Conservation (phyloP, 1,284 basidiomycete species). For the Sporisorium exsertum region DNA sequence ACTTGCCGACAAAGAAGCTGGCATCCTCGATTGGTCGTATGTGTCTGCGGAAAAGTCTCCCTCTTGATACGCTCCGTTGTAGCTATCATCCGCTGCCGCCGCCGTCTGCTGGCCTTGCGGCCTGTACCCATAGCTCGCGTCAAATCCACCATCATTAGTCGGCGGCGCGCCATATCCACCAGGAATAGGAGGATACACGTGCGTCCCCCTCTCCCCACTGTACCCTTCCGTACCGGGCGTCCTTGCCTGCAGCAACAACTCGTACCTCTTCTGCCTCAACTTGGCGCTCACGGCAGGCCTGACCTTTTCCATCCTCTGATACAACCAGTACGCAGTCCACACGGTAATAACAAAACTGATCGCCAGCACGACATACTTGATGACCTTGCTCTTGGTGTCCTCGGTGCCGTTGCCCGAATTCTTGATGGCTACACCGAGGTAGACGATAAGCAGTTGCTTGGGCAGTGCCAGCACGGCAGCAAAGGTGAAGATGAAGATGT, state of each 20-base stretch:
- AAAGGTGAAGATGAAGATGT: constrained; percentile 77
- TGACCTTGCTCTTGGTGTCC: constrained; percentile 60
- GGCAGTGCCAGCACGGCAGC: constrained; percentile 81
- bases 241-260: constrained; percentile 47
- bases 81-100: constrained; percentile 11
- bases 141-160: background rate
- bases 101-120: background rate
- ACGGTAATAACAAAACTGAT: constrained; percentile 76
- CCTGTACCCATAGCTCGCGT: constrained; percentile 12
- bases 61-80: constrained; percentile 1
- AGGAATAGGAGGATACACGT: constrained; percentile 16
- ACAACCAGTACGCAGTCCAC: constrained; percentile 85
- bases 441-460: constrained; percentile 73
- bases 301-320: constrained; percentile 79
- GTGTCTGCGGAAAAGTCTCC: constrained; percentile 20
- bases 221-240: constrained; percentile 33
- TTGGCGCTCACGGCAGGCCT: constrained; percentile 75
- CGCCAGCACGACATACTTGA: constrained; percentile 66
- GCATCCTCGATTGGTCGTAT: constrained; percentile 1
- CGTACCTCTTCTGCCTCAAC: constrained; percentile 78
- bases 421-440: constrained; percentile 65
- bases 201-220: constrained; percentile 5
- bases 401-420: constrained; percentile 49
- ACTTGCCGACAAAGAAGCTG: background rate
- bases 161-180: background rate